phyloP scores from a whole-genome alignment of 129 eudicot species.

The Flaveria robusta region DNA sequence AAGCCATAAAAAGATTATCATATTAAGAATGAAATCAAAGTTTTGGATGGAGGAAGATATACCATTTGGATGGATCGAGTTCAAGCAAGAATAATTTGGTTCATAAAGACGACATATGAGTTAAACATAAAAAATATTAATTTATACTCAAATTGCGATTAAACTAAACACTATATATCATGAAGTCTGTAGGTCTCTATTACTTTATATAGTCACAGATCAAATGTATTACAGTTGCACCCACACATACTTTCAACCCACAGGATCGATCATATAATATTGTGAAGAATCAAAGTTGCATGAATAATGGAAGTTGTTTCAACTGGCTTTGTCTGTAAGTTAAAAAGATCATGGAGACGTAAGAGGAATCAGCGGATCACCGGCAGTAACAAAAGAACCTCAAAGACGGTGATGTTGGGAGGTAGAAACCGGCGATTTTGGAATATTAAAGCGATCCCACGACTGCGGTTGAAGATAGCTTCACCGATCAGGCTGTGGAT shows the following conservation, averaged over 20 bases:
- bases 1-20: no score
- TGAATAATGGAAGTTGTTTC: slow-evolving; percentile 42
- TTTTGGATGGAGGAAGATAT: neutral
- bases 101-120: slow-evolving; percentile 1
- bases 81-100: neutral
- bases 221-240: neutral
- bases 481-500: slow-evolving; percentile 55
- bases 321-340: slow-evolving; percentile 20
- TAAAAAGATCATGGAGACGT: slow-evolving; percentile 35
- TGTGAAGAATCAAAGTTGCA: neutral
- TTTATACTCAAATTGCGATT: neutral
- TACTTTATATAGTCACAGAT: slow-evolving; percentile 16
- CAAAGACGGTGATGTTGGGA: slow-evolving; percentile 41
- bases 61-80: neutral
- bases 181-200: neutral
- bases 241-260: slow-evolving; percentile 14
- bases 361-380: slow-evolving; percentile 40
- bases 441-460: slow-evolving; percentile 48
- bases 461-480: slow-evolving; percentile 39
- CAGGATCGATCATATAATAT: slow-evolving; percentile 11
- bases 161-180: slow-evolving; percentile 6
- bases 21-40: neutral
- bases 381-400: slow-evolving; percentile 22
- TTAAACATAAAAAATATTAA: neutral
- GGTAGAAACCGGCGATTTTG: slow-evolving; percentile 38